Evolutionary conservation across 2,329 filamentous ascomycete species (phyloP), one percentile per base, ranked within the genome.

Genomic region (Ophiocordyceps sinensis): DNA sequence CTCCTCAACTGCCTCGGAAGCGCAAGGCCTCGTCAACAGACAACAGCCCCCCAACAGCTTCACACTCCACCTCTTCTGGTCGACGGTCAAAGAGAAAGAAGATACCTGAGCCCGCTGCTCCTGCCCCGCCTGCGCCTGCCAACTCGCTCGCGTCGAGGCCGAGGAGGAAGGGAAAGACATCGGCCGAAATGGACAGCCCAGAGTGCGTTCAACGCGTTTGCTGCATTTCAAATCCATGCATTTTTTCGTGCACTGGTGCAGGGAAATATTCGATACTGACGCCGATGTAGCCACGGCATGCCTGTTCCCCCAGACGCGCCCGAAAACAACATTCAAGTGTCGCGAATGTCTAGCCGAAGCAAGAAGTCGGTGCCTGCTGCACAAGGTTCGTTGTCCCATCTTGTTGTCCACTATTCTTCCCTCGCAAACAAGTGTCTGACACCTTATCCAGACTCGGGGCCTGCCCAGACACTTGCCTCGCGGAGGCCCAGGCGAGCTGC

Each of bases 51-150:
- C 54, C 60, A 30, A 46, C 48, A 32, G 37, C 47, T 26, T 38
- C 53, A 23, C 51, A 51, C 21, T 41, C 57, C 30, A 51, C 47
- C 43, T 52, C 61, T 39, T 62, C 72, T 46, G 59, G 70, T 54
- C 73, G 77, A 63, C 75, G 76, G 61, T 68, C 77, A 60, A 89
- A 85, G 67, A 76, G 80, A 62, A 77, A 77, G 60, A 85, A 82
- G 61, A 71, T 77, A 47, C 62, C 71, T 53, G 72, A 75, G 51
- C 52, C 66, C 44, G 51, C 60, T 43, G 54, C 61, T 45, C 57
- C 60, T 36, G 51, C 57, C 37, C 57, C 53, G 42, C 53, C 44
- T 14, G 38, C 63, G 44, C 51, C 53, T 35, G 45, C 47, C 43
- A 42, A 49, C 35, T 42, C 54, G 44, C 38, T 50, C 59, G 54